phyloP scores from a whole-genome alignment of 768 basidiomycete species.

The Trametes punicea region DNA sequence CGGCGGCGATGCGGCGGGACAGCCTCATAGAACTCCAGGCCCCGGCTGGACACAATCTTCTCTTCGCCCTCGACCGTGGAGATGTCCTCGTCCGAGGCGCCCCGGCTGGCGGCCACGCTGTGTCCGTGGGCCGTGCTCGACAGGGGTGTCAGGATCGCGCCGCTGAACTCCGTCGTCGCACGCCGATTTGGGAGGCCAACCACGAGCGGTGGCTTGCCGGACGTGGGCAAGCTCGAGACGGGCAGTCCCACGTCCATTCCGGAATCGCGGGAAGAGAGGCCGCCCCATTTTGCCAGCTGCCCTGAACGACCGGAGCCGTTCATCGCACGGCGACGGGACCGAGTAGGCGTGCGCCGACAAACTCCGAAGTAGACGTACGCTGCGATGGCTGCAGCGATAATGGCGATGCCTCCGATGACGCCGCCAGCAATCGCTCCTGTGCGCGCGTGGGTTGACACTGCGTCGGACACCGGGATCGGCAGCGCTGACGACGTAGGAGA shows the following conservation, averaged over 20 bases:
- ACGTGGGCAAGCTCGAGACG: constrained; percentile 3
- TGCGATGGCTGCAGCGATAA: constrained; percentile 36
- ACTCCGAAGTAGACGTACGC: constrained; percentile 28
- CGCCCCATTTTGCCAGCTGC: constrained; percentile 19
- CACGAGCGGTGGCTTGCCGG: constrained; percentile 7
- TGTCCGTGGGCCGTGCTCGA: constrained; percentile 15
- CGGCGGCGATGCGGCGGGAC: constrained; percentile 15
- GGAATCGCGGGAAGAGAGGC: constrained; percentile 23
- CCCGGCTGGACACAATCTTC: constrained; percentile 2
- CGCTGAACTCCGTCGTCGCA: constrained; percentile 14
- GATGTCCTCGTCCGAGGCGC: constrained; percentile 15
- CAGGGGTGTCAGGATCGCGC: constrained; percentile 9
- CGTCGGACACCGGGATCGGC: constrained; percentile 4
- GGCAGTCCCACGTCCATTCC: constrained; percentile 14
- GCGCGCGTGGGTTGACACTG: constrained; percentile 25
- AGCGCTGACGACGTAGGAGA: constrained; percentile 10
- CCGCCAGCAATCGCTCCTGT: constrained; percentile 50
- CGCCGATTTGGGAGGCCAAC: constrained; percentile 1
- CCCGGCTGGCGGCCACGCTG: background rate
- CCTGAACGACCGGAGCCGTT: constrained; percentile 1
- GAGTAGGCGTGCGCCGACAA: constrained; percentile 19
- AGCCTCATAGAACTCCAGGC: constrained; percentile 16
- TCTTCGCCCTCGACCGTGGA: constrained; percentile 13
- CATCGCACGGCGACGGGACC: constrained; percentile 15
- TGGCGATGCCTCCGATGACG: constrained; percentile 44